Evolutionary conservation across 78 protist species (phyloP).

Genomic region (slime mould (Dictyostelium discoideum)): DNA sequence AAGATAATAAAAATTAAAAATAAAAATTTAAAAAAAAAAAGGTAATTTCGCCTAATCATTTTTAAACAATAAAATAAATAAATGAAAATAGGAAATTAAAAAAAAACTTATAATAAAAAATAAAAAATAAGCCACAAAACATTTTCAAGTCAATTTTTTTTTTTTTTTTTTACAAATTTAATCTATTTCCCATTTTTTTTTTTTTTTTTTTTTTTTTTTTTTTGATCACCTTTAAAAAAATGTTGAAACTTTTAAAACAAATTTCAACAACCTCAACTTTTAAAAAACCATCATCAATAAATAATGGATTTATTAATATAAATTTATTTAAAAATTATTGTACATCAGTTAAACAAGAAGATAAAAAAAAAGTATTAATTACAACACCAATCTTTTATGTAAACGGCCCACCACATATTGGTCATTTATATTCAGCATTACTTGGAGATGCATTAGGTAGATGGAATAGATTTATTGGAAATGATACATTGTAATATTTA

Average conservation of each 20-base stretch:
- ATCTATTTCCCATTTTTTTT: not conserved
- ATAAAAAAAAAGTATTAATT: slow-evolving; percentile 52
- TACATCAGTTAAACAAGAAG: not conserved
- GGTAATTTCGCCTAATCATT: no score
- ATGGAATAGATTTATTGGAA: slow-evolving; percentile 74
- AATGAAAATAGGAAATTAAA: no score
- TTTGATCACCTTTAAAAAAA: not conserved
- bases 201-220: not conserved
- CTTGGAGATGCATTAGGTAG: slow-evolving; percentile 91
- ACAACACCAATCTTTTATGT: slow-evolving; percentile 99
- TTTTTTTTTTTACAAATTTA: not conserved
- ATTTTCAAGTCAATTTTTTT: no score
- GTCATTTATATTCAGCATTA: slow-evolving; percentile 94
- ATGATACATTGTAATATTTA: slow-evolving; percentile 12
- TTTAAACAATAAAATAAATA: no score
- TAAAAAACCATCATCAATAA: not conserved
- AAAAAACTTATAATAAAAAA: no score
- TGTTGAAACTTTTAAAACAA: not conserved
- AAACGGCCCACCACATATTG: slow-evolving; percentile 93
- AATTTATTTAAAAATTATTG: not conserved
- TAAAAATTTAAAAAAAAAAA: no score
- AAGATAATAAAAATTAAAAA: no score
- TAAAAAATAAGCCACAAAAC: no score
- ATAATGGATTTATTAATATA: not conserved
- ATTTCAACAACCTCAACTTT: not conserved